Evolutionary conservation across 2,329 filamentous ascomycete species (phyloP), one percentile per base, ranked within the genome.

Genomic region (Apiospora koreana): DNA sequence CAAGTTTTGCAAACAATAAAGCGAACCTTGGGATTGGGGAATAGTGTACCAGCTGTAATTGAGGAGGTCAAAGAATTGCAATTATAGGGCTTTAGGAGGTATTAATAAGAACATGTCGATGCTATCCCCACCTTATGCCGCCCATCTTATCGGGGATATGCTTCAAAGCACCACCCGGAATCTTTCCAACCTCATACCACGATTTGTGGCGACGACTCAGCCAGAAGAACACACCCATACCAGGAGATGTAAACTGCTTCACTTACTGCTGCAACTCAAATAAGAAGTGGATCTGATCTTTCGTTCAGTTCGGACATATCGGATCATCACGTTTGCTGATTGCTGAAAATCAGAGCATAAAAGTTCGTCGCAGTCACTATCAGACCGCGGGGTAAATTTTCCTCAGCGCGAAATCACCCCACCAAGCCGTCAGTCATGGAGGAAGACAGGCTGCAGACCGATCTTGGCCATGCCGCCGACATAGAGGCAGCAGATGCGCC

Each of bases 401-500:
- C 48, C 48, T 54, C 48, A 18, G 48, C 23, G 10, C 3, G 31
- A 58, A 62, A 62, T 5, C 8, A n/a, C 54, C 28, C 54, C 50
- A 58, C 50, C 50, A 58, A 58, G 28, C 8, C 9, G 54, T 21
- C 54, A 21, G 54, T 31, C 25, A 95, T 95, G 93, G 93, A 95
- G 79, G 90, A 93, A 75, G 93, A 95, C 78, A 85, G 93, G 75
- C 89, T 87, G 42, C 85, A 89, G 72, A 88, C 90, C 42, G 92
- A 94, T 76, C 82, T 95, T 38, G 92, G 92, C 71, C 86, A 92
- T 54, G 90, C 90, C 16, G 86, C 88, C 68, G 89, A 92, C 73
- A 89, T 92, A 50, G 90, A 91, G 73, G 86, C 88, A 71, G 78
- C 81, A 54, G 77, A 83, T 79, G 75, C 80, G 68, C 74, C 74